Conservation (phyloP, 768 basidiomycete species). For the Trametes gibbosa region DNA sequence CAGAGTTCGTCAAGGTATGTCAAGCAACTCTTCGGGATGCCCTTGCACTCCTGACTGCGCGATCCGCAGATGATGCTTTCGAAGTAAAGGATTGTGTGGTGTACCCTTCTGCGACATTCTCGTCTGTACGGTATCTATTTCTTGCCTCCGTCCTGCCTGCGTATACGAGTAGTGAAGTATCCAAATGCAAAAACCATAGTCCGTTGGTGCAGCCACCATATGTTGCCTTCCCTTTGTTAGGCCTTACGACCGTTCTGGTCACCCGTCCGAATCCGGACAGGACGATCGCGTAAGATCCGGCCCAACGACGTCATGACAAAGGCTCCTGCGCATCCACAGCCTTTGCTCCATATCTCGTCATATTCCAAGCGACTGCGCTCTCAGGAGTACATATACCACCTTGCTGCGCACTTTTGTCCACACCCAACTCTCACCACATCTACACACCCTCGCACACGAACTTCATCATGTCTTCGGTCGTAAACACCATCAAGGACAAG, state of each 20-base stretch:
- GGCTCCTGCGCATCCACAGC: slow-evolving; percentile 11
- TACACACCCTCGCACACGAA: neutral
- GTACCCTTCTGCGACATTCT: neutral
- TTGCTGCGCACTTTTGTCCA: neutral
- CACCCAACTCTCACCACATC: neutral
- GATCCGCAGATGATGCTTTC: slow-evolving; percentile 65
- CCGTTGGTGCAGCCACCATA: neutral
- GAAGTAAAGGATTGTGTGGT: slow-evolving; percentile 42
- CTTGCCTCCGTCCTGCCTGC: neutral
- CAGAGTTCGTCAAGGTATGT: slow-evolving; percentile 76
- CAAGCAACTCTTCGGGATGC: neutral
- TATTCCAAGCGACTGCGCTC: slow-evolving; percentile 1
- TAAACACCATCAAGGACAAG: slow-evolving; percentile 22
- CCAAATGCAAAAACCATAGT: neutral
- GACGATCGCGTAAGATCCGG: slow-evolving; percentile 8
- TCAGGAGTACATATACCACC: neutral
- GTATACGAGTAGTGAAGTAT: slow-evolving; percentile 14
- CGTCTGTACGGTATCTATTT: slow-evolving; percentile 19
- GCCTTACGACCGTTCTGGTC: neutral
- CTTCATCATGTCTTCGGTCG: slow-evolving; percentile 17
- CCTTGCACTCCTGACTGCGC: neutral
- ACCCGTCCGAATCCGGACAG: neutral
- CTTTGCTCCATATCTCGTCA: slow-evolving; percentile 12
- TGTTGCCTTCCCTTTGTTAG: neutral
- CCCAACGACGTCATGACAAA: slow-evolving; percentile 17